Evolutionary conservation across 106 monocot species (phyloP), one percentile per base, ranked within the genome.

Genomic region (Platanthera zijinensis): DNA sequence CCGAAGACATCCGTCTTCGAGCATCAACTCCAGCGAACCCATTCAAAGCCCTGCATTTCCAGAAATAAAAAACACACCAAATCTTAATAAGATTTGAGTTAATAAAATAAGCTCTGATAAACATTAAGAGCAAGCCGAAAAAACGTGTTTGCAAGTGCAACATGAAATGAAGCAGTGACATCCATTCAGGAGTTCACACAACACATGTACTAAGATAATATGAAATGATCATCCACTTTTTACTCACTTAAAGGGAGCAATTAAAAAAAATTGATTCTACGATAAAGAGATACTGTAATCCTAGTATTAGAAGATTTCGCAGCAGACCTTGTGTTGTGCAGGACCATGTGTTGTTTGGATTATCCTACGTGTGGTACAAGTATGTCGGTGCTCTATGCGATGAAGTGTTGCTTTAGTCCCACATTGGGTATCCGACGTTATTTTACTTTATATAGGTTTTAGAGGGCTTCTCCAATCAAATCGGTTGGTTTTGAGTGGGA

Each of bases 21-120:
- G 86, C 82, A 90, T 90, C 85, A 71, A 79, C 99, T 69, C 94
- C 88, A 80, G 90, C 90, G 73, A 88, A 84, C 47, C 84, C 89
- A 78, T 80, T 90, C 68, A 90, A 76, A 83, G 80, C 77, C 64
- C 94, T 99, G 74, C 0, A 75, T 71, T 72, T 50, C 72, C n/a
- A 72, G 72, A 72, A 15, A 22, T 19, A 19, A 10, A 13, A 15
- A 51, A n/a, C 5, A 50, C 50, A 8, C 51, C 7, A 50, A 72
- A 51, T 3, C 51, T 0, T 48, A 50, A 50, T 72, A 10, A 21
- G 21, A 72, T 18, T 50, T 22, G 12, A 51, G 19, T 15, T 50
- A 22, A 72, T 21, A 50, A 21, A 39, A 72, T 72, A 21, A 21
- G 51, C 51, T 50, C 5, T 64, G 3, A 72, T 71, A 50, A 72